Base-by-base conservation (phyloP, 768 basidiomycete species). In the Glaciozyma martinii region DNA sequence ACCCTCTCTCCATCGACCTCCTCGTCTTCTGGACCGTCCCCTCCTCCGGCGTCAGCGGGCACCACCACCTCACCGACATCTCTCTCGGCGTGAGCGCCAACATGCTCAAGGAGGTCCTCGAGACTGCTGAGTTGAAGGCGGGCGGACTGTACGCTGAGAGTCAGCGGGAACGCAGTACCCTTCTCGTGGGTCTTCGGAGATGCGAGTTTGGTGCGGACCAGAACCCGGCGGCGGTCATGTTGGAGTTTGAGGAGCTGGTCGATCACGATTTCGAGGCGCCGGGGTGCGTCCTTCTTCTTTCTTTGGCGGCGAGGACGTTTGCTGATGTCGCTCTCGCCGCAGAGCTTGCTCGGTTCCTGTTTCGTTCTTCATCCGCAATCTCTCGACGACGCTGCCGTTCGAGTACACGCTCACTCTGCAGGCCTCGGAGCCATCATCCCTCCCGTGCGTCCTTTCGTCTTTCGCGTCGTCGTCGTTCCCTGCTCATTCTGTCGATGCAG, bases 111-210 rank as follows among this genome's bases (percentile, higher is more conserved):
- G 80, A 81, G 56, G 78, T 85, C 44, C 80, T 91, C 8, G 80
- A 82, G 56, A 80, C 81, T 25, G 81, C 82, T 15, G 84, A 85
- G 72, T 79, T 77, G 1, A 62, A 50, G 53, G 87, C 85, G 65
- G 82, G 90, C 53, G 89, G 83, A 67, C 90, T 95, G 82, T 97
- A 90, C 73, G 90, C 89, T 27, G 90, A 97, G 78, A 94, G 91
- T 7, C 83, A 82, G 66, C 80, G 86, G 56, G 85, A 91, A 76
- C 84, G 84, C 73, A 75, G 76, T 68, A 83, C 84, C 58, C 77
- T 93, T 40, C 72, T 93, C 59, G 79, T 83, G 57, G 83, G 85
- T 13, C 81, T 95, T 49, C 79, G 83, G 43, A 76, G 79, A 6
- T 86, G 85, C 65, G 84, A 86, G 74, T 86, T 91, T 84, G 90